Conservation (phyloP, 768 basidiomycete species). For the Hygrocybe punicea region DNA sequence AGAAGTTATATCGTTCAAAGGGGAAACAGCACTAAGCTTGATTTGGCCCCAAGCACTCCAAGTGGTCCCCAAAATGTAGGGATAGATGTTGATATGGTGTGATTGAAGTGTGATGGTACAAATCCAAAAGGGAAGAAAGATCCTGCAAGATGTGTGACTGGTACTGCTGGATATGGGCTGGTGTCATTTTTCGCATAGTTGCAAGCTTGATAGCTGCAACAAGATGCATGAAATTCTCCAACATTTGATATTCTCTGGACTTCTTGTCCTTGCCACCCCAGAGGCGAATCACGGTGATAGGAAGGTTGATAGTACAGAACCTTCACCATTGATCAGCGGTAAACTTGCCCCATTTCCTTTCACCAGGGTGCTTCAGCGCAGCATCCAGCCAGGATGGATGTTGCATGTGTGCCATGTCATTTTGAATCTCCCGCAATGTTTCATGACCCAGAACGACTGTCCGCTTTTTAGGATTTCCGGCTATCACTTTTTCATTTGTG, state of each 20-base stretch:
- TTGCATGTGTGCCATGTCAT: conserved; percentile 15
- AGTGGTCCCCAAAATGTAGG: conserved; percentile 8
- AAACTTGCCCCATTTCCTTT: conserved; percentile 24
- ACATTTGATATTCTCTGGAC: not conserved
- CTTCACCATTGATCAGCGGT: conserved; percentile 38
- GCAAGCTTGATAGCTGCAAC: conserved; percentile 3
- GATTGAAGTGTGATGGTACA: conserved; percentile 11
- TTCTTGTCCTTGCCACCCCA: conserved; percentile 17
- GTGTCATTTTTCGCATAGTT: not conserved
- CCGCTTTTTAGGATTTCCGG: not conserved
- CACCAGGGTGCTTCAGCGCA: conserved; percentile 27
- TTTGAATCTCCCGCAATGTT: conserved; percentile 7
- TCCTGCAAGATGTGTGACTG: not conserved
- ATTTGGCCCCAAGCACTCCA: conserved; percentile 30
- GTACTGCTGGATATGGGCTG: not conserved
- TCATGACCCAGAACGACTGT: not conserved
- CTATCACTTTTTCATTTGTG: not conserved
- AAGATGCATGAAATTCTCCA: conserved; percentile 1
- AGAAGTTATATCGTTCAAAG: conserved; percentile 37
- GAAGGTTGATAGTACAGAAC: conserved; percentile 26
- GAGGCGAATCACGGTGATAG: conserved; percentile 30
- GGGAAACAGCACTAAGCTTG: conserved; percentile 40
- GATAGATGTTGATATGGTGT: conserved; percentile 8
- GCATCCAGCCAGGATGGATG: conserved; percentile 26
- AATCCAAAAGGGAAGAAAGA: not conserved